Base-by-base conservation (phyloP, 306 rosid species). In the Quercus parvula region DNA sequence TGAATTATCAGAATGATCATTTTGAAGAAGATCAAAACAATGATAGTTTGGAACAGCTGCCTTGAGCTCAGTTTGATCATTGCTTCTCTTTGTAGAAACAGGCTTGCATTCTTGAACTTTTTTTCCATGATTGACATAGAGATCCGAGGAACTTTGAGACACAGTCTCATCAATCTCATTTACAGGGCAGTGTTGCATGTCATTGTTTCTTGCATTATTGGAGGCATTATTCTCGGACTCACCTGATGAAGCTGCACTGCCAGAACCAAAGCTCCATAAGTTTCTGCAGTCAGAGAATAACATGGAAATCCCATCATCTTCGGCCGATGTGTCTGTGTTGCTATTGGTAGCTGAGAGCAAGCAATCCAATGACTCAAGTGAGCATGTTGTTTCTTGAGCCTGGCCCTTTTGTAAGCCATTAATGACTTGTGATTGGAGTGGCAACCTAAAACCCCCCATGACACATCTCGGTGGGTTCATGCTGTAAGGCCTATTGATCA, bases 271-370 rank as follows among this genome's bases (percentile, higher is more conserved):
- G 86, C 68, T 94, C 97, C 91, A 86, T 8, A 87, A 69, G 79
- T 81, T 91, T 78, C 83, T 75, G 58, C 86, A 77, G 66, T 85
- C 93, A 54, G 91, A 79, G 75, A 91, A 76, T 22, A 91, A 75
- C 81, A 77, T 82, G 80, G 98, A 89, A 68, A 87, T 86, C 22
- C 89, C 89, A 54, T 89, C 87, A 27, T 87, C 86, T 57, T 84
- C 86, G 24, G 41, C 59, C 57, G 84, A 78, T 25, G 77, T 70
- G 61, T 86, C 91, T 51, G 87, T 81, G 73, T 79, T 74, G 89
- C 88, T 89, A 52, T 87, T 87, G 5, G 89, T 81, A 33, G 77
- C 87, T 27, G 90, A 89, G 68, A 89, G 78, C 71, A 89, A 79
- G 75, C 91, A 89, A 74, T 89, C 92, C 31, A 87, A 77, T 12